Evolutionary conservation across 169 alveolate genomes (phyloP), one percentile per base, ranked within the genome.

Genomic region (Cryptosporidium bovis): DNA sequence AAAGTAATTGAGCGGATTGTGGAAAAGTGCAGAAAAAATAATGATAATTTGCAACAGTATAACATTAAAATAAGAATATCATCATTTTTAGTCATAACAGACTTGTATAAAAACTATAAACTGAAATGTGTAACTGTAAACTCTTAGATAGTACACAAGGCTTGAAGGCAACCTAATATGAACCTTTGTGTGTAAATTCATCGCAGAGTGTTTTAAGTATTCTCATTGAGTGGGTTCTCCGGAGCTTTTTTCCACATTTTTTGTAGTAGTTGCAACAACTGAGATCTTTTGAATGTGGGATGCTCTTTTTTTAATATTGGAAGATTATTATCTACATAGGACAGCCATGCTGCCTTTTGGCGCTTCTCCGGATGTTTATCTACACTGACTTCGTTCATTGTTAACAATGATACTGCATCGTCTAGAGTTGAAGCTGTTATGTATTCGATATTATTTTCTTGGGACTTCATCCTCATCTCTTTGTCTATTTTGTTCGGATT

Each of bases 331-430:
- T 77, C 87, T 40, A 77, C 77, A 60, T 44, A 77, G 24, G 87
- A 51, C 5, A 77, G 65, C 87, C 87, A 77, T 44, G 87, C 87
- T 36, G 87, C 87, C 7, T 77, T 77, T 44, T 60, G 69, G 40
- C 87, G 65, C 48, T 77, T 77, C 36, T 77, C 87, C 1, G 87
- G 87, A 77, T 77, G 87, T 64, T 34, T 77, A 27, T 77, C 87
- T 15, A 13, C 71, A 62, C 51, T 12, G 2, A 36, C 36, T 6
- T 34, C 87, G 4, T 56, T 64, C 13, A 77, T 15, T 24, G 66
- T 56, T n/a, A 77, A 24, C 3, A 66, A 40, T 36, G 48, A 56
- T 10, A 77, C 46, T 29, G 87, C 87, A 6, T 77, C 87, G 18
- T 77, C 87, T n/a, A 77, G 33, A 24, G 87, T 60, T 2, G 87